Percentiles rank a stretch among this genome's conserved stretches.
These are phyloP conservation scores for Martiniozyma abietophila DNA, from an alignment of 805 yeast species.

Conservation along the genomic window DNA sequence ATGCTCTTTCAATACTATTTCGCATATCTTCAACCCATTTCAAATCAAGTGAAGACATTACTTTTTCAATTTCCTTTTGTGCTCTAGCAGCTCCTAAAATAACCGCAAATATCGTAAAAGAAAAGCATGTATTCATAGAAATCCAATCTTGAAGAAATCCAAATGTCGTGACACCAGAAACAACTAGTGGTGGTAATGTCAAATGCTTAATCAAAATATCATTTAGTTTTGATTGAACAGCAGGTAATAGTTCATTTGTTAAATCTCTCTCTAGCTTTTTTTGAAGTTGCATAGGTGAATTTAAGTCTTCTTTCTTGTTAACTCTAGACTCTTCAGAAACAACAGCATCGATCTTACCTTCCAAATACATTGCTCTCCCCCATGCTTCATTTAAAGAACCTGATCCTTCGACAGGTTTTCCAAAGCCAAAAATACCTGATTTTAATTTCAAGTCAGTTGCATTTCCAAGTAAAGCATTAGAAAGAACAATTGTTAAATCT, in stretches of 20 bases:
- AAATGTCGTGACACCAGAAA: slow-evolving; percentile 16
- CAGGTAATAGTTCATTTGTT: slow-evolving; percentile 20
- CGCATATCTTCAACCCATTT: slow-evolving; percentile 4
- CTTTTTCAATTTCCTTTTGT: slow-evolving; percentile 15
- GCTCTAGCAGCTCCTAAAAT: slow-evolving; percentile 21
- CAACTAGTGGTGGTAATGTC: slow-evolving; percentile 21
- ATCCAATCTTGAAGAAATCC: slow-evolving; percentile 23
- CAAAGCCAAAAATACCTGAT: slow-evolving; percentile 16
- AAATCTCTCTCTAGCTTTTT: neutral
- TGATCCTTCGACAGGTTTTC: slow-evolving; percentile 20
- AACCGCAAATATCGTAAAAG: slow-evolving; percentile 21
- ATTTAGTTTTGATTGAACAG: slow-evolving; percentile 20
- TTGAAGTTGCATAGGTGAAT: slow-evolving; percentile 11
- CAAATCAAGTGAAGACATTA: slow-evolving; percentile 7
- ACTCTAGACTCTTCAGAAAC: slow-evolving; percentile 12
- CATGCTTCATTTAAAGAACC: slow-evolving; percentile 23
- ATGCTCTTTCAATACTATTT: slow-evolving; percentile 1
- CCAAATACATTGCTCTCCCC: slow-evolving; percentile 21
- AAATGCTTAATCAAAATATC: slow-evolving; percentile 17
- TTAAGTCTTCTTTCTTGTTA: slow-evolving; percentile 1
- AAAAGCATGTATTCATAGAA: slow-evolving; percentile 21
- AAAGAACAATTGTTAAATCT: slow-evolving; percentile 23
- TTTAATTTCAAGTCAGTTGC: slow-evolving; percentile 18
- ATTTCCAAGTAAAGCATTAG: slow-evolving; percentile 21
- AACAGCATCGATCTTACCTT: slow-evolving; percentile 24